phyloP scores from a whole-genome alignment of 1,139 yeast genomes.

The Kodamaea plutei region DNA sequence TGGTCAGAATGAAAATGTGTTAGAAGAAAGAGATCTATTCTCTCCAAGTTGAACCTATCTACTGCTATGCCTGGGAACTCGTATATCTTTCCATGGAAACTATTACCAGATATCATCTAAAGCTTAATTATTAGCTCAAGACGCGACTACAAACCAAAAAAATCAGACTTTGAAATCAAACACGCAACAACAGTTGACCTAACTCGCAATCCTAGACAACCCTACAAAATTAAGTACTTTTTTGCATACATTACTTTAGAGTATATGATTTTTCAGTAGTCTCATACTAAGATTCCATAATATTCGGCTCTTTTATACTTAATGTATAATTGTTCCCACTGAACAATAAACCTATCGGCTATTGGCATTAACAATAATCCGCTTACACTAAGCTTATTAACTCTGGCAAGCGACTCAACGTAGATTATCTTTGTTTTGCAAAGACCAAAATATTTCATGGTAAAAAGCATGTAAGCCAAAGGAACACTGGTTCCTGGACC shows the following conservation, averaged over 20 bases:
- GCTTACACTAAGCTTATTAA: constrained; percentile 66
- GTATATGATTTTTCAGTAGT: too few species aligned
- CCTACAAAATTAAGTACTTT: too few species aligned
- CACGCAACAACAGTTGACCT: too few species aligned
- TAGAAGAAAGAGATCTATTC: constrained; percentile 31
- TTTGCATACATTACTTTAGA: too few species aligned
- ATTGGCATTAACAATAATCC: constrained; percentile 70
- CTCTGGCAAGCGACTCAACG: constrained; percentile 88
- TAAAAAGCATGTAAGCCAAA: constrained; percentile 57
- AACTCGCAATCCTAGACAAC: too few species aligned
- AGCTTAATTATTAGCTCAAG: too few species aligned
- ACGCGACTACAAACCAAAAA: too few species aligned
- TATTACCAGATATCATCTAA: constrained; percentile 14
- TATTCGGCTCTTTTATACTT: constrained; percentile 65
- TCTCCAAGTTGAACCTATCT: constrained; percentile 37
- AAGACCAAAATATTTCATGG: constrained; percentile 51
- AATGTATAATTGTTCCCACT: constrained; percentile 69
- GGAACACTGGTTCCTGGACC: constrained; percentile 96
- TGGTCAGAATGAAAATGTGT: constrained; percentile 62
- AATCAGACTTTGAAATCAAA: too few species aligned
- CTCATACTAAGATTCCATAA: constrained; percentile 66
- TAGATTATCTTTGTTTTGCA: constrained; percentile 62
- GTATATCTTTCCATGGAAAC: constrained; percentile 25
- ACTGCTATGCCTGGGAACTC: constrained; percentile 38
- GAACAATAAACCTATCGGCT: constrained; percentile 77